phyloP scores from a whole-genome alignment of 2,329 filamentous ascomycete species.

The Lecanicillium sp. region DNA sequence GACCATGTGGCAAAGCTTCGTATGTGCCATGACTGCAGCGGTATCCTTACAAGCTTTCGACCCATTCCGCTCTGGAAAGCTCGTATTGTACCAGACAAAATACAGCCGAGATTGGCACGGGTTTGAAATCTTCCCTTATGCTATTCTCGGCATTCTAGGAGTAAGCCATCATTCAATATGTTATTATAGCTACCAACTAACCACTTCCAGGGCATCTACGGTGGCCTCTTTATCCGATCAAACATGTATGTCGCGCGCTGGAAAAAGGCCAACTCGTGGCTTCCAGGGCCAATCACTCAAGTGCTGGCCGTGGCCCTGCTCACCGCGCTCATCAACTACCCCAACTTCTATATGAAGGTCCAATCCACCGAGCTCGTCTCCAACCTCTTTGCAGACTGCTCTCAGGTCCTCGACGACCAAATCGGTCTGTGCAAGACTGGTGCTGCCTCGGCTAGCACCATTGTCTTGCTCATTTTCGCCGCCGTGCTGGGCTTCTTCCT shows the following conservation, averaged over 20 bases:
- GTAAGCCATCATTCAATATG: conserved; percentile 25
- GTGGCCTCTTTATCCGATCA: conserved; percentile 86
- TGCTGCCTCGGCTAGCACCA: conserved; percentile 71
- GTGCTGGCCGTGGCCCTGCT: conserved; percentile 71
- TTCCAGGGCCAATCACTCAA: conserved; percentile 69
- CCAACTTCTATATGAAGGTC: conserved; percentile 91
- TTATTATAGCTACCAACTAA: conserved; percentile 12
- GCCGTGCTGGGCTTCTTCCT: conserved; percentile 78
- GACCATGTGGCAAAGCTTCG: conserved; percentile 99
- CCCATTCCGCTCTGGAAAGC: conserved; percentile 89
- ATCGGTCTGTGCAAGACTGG: conserved; percentile 87
- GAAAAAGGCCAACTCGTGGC: conserved; percentile 58
- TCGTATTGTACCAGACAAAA: conserved; percentile 91
- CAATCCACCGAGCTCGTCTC: conserved; percentile 89
- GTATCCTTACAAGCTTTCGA: conserved; percentile 89
- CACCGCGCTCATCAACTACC: conserved; percentile 87
- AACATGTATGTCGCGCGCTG: conserved; percentile 83
- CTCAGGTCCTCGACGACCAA: conserved; percentile 70
- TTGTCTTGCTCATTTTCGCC: conserved; percentile 75
- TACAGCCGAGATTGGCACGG: conserved; percentile 89
- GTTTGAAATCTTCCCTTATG: conserved; percentile 87
- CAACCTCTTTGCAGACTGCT: conserved; percentile 86
- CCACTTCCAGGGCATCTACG: conserved; percentile 64
- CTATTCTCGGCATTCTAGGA: conserved; percentile 76
- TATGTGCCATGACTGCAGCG: conserved; percentile 97